Evolutionary conservation across 1,284 basidiomycete genomes (phyloP).

Genomic region (Puccinia coronata): DNA sequence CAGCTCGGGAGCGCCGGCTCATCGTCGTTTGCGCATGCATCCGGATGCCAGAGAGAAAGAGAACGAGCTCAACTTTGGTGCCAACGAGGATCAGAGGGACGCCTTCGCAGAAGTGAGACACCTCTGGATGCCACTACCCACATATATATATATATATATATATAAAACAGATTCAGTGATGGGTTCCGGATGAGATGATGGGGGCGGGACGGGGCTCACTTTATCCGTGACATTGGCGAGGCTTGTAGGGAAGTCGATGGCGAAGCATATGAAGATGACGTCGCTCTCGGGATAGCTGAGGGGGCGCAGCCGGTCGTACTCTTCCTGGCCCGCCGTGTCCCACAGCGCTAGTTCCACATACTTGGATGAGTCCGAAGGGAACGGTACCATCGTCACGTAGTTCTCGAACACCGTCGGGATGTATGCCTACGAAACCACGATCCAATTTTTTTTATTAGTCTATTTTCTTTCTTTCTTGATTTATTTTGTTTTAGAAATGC

Average conservation of each 20-base stretch:
- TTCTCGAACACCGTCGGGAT: constrained; percentile 98
- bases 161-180: neutral
- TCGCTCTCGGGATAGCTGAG: constrained; percentile 94
- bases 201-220: constrained; percentile 45
- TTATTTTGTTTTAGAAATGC: no score
- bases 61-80: constrained; percentile 70
- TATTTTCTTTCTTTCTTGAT: neutral
- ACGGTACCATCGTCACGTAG: constrained; percentile 79
- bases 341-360: constrained; percentile 90
- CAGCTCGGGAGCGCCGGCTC: no score
- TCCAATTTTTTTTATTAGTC: neutral
- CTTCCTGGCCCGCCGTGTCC: constrained; percentile 98
- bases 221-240: constrained; percentile 86
- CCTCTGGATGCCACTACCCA: constrained; percentile 89
- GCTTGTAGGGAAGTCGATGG: constrained; percentile 92
- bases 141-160: neutral
- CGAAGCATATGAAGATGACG: constrained; percentile 95
- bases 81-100: constrained; percentile 90
- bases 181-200: neutral
- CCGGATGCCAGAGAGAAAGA: no score
- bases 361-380: constrained; percentile 70
- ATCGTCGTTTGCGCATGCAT: no score
- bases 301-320: constrained; percentile 91
- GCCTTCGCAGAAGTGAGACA: constrained; percentile 92
- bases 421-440: constrained; percentile 71